phyloP scores from a whole-genome alignment of 73 alveolate species.

The Blepharisma japonicum region DNA sequence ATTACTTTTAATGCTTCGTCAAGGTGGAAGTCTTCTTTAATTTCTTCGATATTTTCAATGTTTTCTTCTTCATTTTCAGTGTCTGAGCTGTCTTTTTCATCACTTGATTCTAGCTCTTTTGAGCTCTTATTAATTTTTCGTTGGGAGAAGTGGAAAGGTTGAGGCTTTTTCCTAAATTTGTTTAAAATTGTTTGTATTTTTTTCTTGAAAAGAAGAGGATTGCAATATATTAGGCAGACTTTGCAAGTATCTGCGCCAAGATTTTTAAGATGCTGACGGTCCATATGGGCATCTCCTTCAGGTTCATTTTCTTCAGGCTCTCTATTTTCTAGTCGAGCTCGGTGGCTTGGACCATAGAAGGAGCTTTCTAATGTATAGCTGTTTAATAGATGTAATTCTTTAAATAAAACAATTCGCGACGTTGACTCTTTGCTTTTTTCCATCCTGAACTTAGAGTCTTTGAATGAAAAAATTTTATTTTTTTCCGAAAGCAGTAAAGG shows the following conservation, averaged over 20 bases:
- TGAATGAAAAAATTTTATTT: slow-evolving; percentile 76
- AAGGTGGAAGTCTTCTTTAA: too few relatives aligned
- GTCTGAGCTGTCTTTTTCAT: too few relatives aligned
- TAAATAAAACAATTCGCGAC: slow-evolving; percentile 83
- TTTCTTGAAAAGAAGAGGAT: too few relatives aligned
- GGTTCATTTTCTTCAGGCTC: background rate
- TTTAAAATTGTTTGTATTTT: too few relatives aligned
- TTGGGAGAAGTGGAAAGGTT: too few relatives aligned
- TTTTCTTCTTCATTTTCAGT: too few relatives aligned
- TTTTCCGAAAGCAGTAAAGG: slow-evolving; percentile 77
- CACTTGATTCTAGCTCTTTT: too few relatives aligned
- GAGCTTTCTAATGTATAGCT: slow-evolving; percentile 90
- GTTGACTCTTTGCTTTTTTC: slow-evolving; percentile 91
- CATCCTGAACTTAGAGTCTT: slow-evolving; percentile 83
- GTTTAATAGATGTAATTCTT: slow-evolving; percentile 79
- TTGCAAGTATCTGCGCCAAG: slow-evolving; percentile 26
- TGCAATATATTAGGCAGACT: too few relatives aligned
- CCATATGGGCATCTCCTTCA: background rate
- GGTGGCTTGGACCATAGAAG: slow-evolving; percentile 83
- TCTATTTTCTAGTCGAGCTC: background rate
- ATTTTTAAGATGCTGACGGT: background rate
- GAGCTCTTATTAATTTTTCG: too few relatives aligned
- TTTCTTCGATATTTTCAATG: too few relatives aligned
- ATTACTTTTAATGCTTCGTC: too few relatives aligned
- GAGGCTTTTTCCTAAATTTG: too few relatives aligned